Percentiles rank a stretch among this genome's conserved stretches.
These are phyloP conservation scores for Myxozyma lipomycoides DNA, from an alignment of 805 yeast genomes.

Conservation along the genomic window DNA sequence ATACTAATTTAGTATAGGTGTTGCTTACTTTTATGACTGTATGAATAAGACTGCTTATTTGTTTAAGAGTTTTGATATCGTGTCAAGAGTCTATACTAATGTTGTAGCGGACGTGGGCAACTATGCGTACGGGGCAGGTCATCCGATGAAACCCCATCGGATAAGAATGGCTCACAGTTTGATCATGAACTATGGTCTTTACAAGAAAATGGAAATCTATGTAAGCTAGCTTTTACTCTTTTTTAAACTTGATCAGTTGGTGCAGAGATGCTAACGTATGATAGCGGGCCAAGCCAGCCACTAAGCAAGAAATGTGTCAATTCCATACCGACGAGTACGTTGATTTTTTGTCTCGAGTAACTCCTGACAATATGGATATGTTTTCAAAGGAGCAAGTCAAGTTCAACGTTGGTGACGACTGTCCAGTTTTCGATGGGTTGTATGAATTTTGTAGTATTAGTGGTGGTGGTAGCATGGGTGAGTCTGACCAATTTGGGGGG, in stretches of 20 bases:
- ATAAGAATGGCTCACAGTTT: conserved; percentile 97
- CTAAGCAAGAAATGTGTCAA: conserved; percentile 96
- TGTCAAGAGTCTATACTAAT: background rate
- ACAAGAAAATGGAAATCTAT: conserved; percentile 95
- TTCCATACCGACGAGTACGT: conserved; percentile 97
- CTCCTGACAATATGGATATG: conserved; percentile 24
- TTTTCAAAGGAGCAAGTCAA: conserved; percentile 84
- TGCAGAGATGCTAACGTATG: too few species aligned
- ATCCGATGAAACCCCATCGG: conserved; percentile 98
- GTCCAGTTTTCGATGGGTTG: conserved; percentile 92
- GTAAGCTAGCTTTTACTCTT: conserved; percentile 28
- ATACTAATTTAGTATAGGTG: conserved; percentile 33
- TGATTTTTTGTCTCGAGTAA: conserved; percentile 51
- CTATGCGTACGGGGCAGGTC: conserved; percentile 97
- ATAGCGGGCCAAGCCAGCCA: conserved; percentile 89
- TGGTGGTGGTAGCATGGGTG: conserved; percentile 88
- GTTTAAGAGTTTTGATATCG: background rate
- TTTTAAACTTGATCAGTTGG: background rate
- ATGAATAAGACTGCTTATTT: conserved; percentile 14
- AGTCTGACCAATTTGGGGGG: conserved; percentile 1
- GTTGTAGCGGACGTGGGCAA: conserved; percentile 83
- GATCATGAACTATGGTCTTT: conserved; percentile 93
- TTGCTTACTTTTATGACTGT: conserved; percentile 74
- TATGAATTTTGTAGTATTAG: conserved; percentile 84
- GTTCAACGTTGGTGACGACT: conserved; percentile 93